Conservation (phyloP, 169 alveolate genomes). For the Plasmodium gaboni region DNA sequence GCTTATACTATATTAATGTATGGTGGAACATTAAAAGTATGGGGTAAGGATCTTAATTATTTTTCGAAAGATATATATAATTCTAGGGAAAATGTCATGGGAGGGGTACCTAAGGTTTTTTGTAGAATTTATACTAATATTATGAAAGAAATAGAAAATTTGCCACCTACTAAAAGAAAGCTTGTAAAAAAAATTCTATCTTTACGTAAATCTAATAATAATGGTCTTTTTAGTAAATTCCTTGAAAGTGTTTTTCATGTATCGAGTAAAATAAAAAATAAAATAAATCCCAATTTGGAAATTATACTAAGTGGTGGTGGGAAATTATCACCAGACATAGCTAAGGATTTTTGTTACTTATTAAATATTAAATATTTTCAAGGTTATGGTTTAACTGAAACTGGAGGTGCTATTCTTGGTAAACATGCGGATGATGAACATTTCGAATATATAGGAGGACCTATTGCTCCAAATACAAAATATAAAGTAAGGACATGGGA, state of each 20-base stretch:
- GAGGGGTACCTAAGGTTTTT: conserved; percentile 63
- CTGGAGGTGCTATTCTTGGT: conserved; percentile 24
- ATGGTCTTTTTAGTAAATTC: conserved; percentile 1
- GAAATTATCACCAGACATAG: conserved; percentile 32
- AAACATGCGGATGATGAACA: not conserved
- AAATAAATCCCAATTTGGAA: conserved; percentile 31
- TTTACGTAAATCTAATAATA: not conserved
- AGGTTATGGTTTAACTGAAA: conserved; percentile 67
- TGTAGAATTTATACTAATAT: conserved; percentile 22
- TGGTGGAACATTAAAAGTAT: conserved; percentile 15
- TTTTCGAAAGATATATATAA: conserved; percentile 6
- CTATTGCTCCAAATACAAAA: not conserved
- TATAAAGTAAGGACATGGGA: conserved; percentile 56
- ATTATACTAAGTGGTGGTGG: conserved; percentile 49
- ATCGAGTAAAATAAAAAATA: conserved; percentile 24
- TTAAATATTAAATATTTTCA: conserved; percentile 25
- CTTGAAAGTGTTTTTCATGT: conserved; percentile 7
- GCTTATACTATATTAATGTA: conserved; percentile 48
- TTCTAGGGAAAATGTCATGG: conserved; percentile 10
- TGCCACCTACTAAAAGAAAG: conserved; percentile 16
- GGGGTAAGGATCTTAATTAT: conserved; percentile 26
- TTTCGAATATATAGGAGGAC: conserved; percentile 32
- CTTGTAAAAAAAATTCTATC: conserved; percentile 10
- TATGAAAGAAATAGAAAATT: conserved; percentile 12
- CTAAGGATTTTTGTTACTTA: conserved; percentile 12